Percentiles rank a stretch among this genome's conserved stretches.
These are phyloP conservation scores for Pseudogymnoascus sp. DNA, from an alignment of 2,329 filamentous ascomycete genomes.

Conservation along the genomic window DNA sequence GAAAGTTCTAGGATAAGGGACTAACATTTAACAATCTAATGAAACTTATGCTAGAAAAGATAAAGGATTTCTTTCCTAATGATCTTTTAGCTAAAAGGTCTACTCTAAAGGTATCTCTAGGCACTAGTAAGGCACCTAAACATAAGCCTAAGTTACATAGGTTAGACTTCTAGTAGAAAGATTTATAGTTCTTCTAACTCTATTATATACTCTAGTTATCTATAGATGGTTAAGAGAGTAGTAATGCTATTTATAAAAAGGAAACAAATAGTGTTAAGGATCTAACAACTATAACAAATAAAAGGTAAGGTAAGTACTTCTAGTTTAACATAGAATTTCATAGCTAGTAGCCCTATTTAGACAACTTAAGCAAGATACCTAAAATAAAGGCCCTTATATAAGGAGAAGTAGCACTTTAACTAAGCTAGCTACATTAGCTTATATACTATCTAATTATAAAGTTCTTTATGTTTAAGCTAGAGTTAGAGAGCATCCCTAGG, in stretches of 20 bases:
- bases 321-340: slow-evolving; percentile 21
- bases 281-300: slow-evolving; percentile 11
- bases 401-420: slow-evolving; percentile 14
- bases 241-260: slow-evolving; percentile 11
- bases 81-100: slow-evolving; percentile 15
- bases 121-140: slow-evolving; percentile 10
- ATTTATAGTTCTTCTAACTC: slow-evolving; percentile 17
- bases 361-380: slow-evolving; percentile 15
- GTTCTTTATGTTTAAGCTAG: slow-evolving; percentile 20
- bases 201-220: slow-evolving; percentile 16
- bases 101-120: slow-evolving; percentile 20
- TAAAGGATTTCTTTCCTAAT: slow-evolving; percentile 15
- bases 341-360: slow-evolving; percentile 8
- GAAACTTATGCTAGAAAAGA: slow-evolving; percentile 17
- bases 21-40: slow-evolving; percentile 19
- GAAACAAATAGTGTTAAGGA: slow-evolving; percentile 8
- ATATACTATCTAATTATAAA: slow-evolving; percentile 18
- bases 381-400: slow-evolving; percentile 16
- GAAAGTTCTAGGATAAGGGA: slow-evolving; percentile 21
- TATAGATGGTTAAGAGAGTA: slow-evolving; percentile 17
- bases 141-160: slow-evolving; percentile 15
- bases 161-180: slow-evolving; percentile 17
- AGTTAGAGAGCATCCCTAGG: slow-evolving; percentile 15
- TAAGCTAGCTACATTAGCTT: slow-evolving; percentile 17
- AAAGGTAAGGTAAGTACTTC: slow-evolving; percentile 4